Conservation (phyloP, 192 early-diverging fungal species). For the Kickxella alabastrina region DNA sequence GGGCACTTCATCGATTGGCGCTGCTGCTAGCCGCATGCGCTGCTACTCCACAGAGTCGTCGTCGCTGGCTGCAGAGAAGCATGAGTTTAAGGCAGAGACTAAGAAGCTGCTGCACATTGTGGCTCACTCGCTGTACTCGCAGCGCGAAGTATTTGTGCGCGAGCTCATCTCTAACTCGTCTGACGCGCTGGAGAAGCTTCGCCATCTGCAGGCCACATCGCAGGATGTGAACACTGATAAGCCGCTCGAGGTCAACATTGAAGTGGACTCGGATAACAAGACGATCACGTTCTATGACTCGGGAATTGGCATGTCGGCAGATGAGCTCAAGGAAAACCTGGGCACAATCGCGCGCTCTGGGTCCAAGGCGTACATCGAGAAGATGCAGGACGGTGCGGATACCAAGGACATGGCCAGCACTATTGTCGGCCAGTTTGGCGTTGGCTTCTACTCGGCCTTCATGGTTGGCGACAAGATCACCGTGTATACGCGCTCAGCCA, state of each 20-base stretch:
- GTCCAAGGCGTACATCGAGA: slow-evolving; percentile 77
- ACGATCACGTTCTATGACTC: slow-evolving; percentile 85
- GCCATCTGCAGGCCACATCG: slow-evolving; percentile 78
- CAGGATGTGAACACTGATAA: slow-evolving; percentile 75
- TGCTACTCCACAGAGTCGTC: slow-evolving; percentile 26
- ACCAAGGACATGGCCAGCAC: slow-evolving; percentile 60
- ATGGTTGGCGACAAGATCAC: slow-evolving; percentile 92
- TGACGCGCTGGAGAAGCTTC: slow-evolving; percentile 91
- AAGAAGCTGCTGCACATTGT: slow-evolving; percentile 89
- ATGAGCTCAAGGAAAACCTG: slow-evolving; percentile 84
- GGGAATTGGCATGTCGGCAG: slow-evolving; percentile 93
- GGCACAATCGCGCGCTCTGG: slow-evolving; percentile 99
- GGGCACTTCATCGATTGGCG: not conserved
- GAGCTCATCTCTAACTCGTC: slow-evolving; percentile 96
- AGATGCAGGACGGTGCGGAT: slow-evolving; percentile 51
- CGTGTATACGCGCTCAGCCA: slow-evolving; percentile 86
- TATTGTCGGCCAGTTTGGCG: slow-evolving; percentile 98
- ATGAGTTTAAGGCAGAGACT: slow-evolving; percentile 85
- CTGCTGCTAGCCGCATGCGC: slow-evolving; percentile 5
- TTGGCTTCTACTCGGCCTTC: slow-evolving; percentile 98
- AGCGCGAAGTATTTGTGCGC: slow-evolving; percentile 91
- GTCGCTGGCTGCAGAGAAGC: slow-evolving; percentile 44
- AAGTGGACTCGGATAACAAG: slow-evolving; percentile 66
- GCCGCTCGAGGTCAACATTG: slow-evolving; percentile 80
- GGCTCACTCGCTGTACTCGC: slow-evolving; percentile 95